Conservation (phyloP, 2,329 filamentous ascomycete species). For the Cytospora schulzeri region DNA sequence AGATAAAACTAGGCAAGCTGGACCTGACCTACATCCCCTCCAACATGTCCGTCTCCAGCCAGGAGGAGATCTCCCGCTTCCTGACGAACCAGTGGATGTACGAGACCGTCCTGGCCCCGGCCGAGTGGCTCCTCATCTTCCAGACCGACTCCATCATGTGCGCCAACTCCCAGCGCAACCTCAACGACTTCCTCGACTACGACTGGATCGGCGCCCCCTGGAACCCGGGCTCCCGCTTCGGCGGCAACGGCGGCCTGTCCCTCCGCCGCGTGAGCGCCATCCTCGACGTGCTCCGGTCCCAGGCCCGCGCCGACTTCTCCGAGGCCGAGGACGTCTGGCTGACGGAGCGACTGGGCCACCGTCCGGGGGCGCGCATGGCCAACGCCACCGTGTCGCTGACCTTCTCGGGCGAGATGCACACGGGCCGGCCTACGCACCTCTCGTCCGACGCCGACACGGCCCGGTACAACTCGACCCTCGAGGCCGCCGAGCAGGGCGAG, state of each 20-base stretch:
- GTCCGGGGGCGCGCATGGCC: constrained; percentile 51
- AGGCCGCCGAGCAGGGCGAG: constrained; percentile 34
- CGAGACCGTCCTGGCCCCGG: constrained; percentile 49
- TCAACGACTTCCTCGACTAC: constrained; percentile 54
- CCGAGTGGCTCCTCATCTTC: constrained; percentile 58
- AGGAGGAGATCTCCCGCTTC: constrained; percentile 56
- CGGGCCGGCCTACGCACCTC: constrained; percentile 23
- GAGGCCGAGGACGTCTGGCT: constrained; percentile 62
- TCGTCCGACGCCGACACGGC: constrained; percentile 25
- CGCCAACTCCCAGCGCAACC: constrained; percentile 49
- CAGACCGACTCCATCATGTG: constrained; percentile 59
- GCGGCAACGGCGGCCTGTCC: constrained; percentile 56
- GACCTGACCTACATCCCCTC: constrained; percentile 54
- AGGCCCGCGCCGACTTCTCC: constrained; percentile 45
- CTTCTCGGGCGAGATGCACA: constrained; percentile 29
- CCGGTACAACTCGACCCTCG: constrained; percentile 26
- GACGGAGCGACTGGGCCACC: constrained; percentile 52
- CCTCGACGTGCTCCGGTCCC: constrained; percentile 52
- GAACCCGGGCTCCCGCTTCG: constrained; percentile 42
- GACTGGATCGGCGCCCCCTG: constrained; percentile 56
- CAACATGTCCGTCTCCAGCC: constrained; percentile 52
- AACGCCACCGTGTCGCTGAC: constrained; percentile 33
- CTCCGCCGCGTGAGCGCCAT: constrained; percentile 56
- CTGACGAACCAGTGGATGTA: constrained; percentile 57
- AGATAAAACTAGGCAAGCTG: constrained; percentile 48